Percentiles rank a stretch among this genome's conserved stretches.
These are phyloP conservation scores for Fusarium lateritium DNA, from an alignment of 2,329 filamentous ascomycete genomes.

Conservation along the genomic window DNA sequence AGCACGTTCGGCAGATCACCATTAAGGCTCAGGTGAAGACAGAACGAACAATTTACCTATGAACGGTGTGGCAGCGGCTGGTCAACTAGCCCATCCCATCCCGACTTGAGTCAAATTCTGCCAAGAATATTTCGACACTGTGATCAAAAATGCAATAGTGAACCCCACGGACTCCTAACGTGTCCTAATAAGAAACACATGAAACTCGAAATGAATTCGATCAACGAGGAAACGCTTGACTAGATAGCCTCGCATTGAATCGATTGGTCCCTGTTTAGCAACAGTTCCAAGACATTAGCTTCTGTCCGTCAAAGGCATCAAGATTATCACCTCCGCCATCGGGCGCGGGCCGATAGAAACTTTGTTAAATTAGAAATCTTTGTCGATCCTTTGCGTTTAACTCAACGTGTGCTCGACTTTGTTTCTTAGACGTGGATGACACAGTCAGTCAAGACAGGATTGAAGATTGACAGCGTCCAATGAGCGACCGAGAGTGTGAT, in stretches of 20 bases:
- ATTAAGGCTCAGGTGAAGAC: slow-evolving; percentile 41
- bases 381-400: slow-evolving; percentile 39
- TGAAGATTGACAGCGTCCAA: slow-evolving; percentile 28
- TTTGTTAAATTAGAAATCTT: slow-evolving; percentile 33
- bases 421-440: slow-evolving; percentile 35
- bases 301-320: slow-evolving; percentile 11
- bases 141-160: slow-evolving; percentile 31
- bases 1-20: slow-evolving; percentile 37
- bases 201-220: slow-evolving; percentile 5
- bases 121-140: slow-evolving; percentile 34
- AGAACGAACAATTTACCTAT: slow-evolving; percentile 29
- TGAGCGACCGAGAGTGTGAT: slow-evolving; percentile 40
- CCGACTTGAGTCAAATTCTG: slow-evolving; percentile 22
- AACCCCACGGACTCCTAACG: slow-evolving; percentile 3
- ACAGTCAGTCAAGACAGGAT: slow-evolving; percentile 27
- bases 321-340: slow-evolving; percentile 7
- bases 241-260: slow-evolving; percentile 29
- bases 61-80: slow-evolving; percentile 26
- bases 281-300: slow-evolving; percentile 13
- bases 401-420: slow-evolving; percentile 35
- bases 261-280: slow-evolving; percentile 11
- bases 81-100: slow-evolving; percentile 14
- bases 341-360: slow-evolving; percentile 19
- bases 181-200: not conserved
- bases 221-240: slow-evolving; percentile 11